A percentile compares a stretch with the other conserved stretches of the same genome.
Evolutionary conservation across 257 asterid species (phyloP).

Genomic region (Schizonepeta tenuifolia): DNA sequence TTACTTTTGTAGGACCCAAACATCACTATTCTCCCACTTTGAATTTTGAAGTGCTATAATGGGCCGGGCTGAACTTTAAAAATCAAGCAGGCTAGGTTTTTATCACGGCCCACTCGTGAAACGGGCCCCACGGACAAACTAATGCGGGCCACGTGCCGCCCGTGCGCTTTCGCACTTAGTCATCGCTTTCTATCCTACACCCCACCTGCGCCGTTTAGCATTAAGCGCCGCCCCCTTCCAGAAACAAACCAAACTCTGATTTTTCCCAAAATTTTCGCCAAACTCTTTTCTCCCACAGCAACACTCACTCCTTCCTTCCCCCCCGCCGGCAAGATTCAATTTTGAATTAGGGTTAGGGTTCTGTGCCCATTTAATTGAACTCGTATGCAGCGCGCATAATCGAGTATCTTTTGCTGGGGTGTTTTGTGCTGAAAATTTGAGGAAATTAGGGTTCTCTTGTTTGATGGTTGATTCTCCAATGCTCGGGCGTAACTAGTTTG

Average conservation of each 20-base stretch:
- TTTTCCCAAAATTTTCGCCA: conserved; percentile 22
- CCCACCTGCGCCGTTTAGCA: conserved; percentile 46
- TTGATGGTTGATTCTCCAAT: conserved; percentile 45
- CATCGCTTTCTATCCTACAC: conserved; percentile 26
- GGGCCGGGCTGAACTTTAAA: neutral
- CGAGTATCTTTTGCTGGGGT: conserved; percentile 16
- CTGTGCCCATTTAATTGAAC: conserved; percentile 23
- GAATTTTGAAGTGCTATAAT: neutral
- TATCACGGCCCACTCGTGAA: neutral
- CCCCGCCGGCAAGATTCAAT: neutral
- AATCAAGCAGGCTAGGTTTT: neutral
- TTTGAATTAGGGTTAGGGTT: conserved; percentile 54
- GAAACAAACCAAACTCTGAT: conserved; percentile 20
- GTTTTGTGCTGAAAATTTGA: neutral
- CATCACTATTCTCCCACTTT: neutral
- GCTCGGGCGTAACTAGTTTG: conserved; percentile 41
- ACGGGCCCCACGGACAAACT: neutral
- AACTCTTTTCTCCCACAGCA: conserved; percentile 25
- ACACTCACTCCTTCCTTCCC: conserved; percentile 17
- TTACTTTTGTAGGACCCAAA: no score
- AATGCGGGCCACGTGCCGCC: conserved; percentile 33
- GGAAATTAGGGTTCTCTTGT: conserved; percentile 40
- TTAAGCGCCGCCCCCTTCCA: conserved; percentile 36
- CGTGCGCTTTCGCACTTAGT: neutral
- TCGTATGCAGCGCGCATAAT: neutral